phyloP scores from a whole-genome alignment of 306 rosid species.

The Prunus padus region DNA sequence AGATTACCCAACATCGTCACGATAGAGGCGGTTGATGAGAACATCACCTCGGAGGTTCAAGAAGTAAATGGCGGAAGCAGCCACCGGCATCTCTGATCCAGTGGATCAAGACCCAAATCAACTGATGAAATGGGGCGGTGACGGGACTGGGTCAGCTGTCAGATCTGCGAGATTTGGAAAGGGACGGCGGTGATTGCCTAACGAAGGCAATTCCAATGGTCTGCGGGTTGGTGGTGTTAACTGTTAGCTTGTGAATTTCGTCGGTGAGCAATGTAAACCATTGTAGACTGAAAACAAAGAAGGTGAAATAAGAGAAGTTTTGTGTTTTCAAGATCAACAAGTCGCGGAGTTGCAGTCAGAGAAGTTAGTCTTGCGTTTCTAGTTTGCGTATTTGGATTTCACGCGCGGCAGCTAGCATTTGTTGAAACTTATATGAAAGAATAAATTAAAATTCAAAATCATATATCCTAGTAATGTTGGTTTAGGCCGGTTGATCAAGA shows the following conservation, averaged over 20 bases:
- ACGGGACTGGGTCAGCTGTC: constrained; percentile 14
- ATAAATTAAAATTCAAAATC: neutral
- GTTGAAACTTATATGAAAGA: too few species aligned
- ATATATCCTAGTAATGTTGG: too few species aligned
- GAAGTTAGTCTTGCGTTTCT: neutral
- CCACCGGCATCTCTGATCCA: constrained; percentile 88
- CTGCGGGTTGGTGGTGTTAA: neutral
- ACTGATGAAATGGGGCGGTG: constrained; percentile 7
- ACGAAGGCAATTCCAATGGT: neutral
- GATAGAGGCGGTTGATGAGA: constrained; percentile 94
- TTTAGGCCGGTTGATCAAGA: too few species aligned
- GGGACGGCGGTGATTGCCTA: neutral
- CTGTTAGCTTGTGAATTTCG: neutral
- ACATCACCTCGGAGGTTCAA: constrained; percentile 94
- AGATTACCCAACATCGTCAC: constrained; percentile 89
- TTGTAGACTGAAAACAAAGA: neutral
- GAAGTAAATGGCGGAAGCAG: constrained; percentile 88
- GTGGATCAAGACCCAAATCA: constrained; percentile 43
- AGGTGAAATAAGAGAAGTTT: neutral
- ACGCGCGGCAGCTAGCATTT: neutral
- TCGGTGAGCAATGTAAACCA: neutral
- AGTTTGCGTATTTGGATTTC: neutral
- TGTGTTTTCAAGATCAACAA: neutral
- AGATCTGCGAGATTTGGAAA: constrained; percentile 30
- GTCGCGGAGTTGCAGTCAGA: neutral